A percentile compares a stretch with the other conserved stretches of the same genome.
Conservation (phyloP, 805 yeast genomes). For the Myxozyma neotropica region DNA sequence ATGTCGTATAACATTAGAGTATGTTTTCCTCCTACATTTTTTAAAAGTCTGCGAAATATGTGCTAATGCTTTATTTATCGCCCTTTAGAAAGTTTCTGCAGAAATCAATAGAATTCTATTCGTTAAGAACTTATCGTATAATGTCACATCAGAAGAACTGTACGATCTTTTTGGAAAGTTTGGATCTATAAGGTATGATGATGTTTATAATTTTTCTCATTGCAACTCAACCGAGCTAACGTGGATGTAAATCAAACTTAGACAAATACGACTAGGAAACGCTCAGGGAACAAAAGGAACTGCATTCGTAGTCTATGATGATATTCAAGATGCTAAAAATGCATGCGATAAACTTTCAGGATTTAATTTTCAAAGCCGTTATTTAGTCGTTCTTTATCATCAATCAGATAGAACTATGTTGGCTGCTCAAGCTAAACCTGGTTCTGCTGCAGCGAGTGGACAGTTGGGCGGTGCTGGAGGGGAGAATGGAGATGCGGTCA, state of each 20-base stretch:
- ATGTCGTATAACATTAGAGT: constrained; percentile 7
- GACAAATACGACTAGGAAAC: constrained; percentile 55
- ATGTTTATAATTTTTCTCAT: not conserved
- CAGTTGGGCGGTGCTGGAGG: not conserved
- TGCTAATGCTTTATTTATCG: not conserved
- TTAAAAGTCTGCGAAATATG: not conserved
- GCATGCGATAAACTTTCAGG: constrained; percentile 64
- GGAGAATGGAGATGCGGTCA: not conserved
- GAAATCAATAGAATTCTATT: constrained; percentile 46
- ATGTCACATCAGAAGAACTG: constrained; percentile 50
- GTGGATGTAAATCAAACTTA: not conserved
- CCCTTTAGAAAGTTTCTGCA: constrained; percentile 22
- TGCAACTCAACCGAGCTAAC: not conserved
- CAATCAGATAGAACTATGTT: constrained; percentile 44
- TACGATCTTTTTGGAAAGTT: constrained; percentile 57
- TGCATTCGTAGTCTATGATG: constrained; percentile 58
- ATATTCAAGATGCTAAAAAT: constrained; percentile 50
- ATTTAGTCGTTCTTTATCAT: constrained; percentile 55
- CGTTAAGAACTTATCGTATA: constrained; percentile 62
- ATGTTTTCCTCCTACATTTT: not conserved
- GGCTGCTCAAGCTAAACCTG: not conserved
- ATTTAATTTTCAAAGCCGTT: constrained; percentile 59
- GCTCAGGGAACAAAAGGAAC: constrained; percentile 51
- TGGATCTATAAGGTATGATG: constrained; percentile 50
- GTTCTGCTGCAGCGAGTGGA: not conserved